A percentile compares a stretch with the other conserved stretches of the same genome.
phyloP scores from a whole-genome alignment of 768 basidiomycete species.

The Tephrocybe rancida region DNA sequence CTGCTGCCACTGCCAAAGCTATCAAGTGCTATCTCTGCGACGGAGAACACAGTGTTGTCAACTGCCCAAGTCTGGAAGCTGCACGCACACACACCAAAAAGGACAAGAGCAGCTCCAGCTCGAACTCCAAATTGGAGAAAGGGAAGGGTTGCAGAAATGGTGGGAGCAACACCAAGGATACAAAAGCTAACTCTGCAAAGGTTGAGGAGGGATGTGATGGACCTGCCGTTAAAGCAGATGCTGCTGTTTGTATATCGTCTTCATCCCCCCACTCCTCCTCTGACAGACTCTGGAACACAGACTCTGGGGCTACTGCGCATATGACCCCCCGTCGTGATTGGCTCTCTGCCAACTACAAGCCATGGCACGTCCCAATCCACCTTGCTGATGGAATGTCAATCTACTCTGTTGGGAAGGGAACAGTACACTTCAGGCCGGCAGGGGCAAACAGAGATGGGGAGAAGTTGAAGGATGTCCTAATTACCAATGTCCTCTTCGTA shows the following conservation, averaged over 20 bases:
- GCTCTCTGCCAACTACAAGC: background rate
- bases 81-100: background rate
- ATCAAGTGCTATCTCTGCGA: constrained; percentile 3
- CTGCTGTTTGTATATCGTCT: background rate
- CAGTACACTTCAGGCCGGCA: constrained; percentile 7
- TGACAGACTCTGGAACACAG: constrained; percentile 4
- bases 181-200: background rate
- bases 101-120: background rate
- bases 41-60: background rate
- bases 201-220: background rate
- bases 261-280: background rate
- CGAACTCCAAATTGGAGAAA: background rate
- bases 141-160: background rate
- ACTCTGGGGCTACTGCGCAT: constrained; percentile 6
- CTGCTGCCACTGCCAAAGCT: background rate
- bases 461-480: background rate
- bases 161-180: background rate
- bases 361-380: background rate
- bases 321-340: background rate
- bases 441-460: background rate
- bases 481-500: constrained; percentile 3
- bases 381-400: constrained; percentile 1
- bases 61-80: background rate
- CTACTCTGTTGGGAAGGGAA: constrained; percentile 6
- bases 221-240: background rate